A percentile compares a stretch with the other conserved stretches of the same genome.
Evolutionary conservation across 2,329 filamentous ascomycete genomes (phyloP).

Genomic region (Septoria linicola): DNA sequence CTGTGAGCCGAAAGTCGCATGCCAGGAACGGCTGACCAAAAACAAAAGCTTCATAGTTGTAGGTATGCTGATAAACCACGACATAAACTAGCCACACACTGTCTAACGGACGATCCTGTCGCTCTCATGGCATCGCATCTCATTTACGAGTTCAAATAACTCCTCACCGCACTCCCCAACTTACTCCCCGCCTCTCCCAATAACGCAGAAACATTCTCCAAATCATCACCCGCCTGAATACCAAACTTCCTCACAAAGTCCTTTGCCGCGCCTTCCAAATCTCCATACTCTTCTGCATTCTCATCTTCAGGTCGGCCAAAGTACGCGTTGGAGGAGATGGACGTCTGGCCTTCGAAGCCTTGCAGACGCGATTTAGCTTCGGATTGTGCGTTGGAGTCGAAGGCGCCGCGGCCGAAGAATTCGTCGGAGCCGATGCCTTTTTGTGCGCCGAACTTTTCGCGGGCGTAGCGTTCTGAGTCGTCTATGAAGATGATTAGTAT

Average conservation of each 20-base stretch:
- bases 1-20: too few species aligned
- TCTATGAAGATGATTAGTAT: conserved; percentile 40
- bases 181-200: conserved; percentile 82
- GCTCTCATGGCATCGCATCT: not conserved
- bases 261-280: conserved; percentile 88
- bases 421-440: conserved; percentile 98
- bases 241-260: conserved; percentile 95
- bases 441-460: conserved; percentile 83
- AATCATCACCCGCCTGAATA: conserved; percentile 89
- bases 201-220: conserved; percentile 82
- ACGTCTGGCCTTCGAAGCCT: conserved; percentile 86
- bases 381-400: conserved; percentile 73
- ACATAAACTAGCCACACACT: not conserved
- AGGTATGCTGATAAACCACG: not conserved
- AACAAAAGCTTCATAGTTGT: not conserved
- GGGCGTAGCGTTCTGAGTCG: conserved; percentile 79
- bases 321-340: conserved; percentile 96
- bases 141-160: conserved; percentile 35
- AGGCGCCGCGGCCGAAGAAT: conserved; percentile 90
- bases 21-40: not conserved
- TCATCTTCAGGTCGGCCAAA: conserved; percentile 82
- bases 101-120: conserved; percentile 1
- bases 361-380: conserved; percentile 86
- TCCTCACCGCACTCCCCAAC: conserved; percentile 65
- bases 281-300: conserved; percentile 69